phyloP scores from a whole-genome alignment of 257 asterid species.

The Scutellaria baicalensis region DNA sequence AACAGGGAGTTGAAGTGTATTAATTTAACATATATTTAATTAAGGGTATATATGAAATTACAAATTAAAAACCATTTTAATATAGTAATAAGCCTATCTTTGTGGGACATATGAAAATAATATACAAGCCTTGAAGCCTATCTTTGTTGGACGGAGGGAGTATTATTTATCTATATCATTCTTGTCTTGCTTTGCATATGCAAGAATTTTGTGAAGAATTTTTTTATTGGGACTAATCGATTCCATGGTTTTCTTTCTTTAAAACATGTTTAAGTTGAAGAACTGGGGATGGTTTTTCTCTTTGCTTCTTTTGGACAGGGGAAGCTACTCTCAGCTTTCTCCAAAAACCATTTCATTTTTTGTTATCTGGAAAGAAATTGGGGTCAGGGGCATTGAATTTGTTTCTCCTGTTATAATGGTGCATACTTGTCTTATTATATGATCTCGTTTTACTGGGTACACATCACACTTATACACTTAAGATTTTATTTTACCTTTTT shows the following conservation, averaged over 20 bases:
- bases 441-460: background rate
- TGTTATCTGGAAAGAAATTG: background rate
- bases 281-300: background rate
- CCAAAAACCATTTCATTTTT: background rate
- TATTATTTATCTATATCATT: too few relatives aligned
- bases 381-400: background rate
- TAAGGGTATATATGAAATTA: too few relatives aligned
- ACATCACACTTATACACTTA: background rate
- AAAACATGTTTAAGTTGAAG: background rate
- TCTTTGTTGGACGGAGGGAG: too few relatives aligned
- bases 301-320: background rate
- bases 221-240: background rate
- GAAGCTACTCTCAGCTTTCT: background rate
- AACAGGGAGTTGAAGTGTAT: too few relatives aligned
- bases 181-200: background rate
- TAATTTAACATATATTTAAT: too few relatives aligned
- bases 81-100: too few relatives aligned
- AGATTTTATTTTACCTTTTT: background rate
- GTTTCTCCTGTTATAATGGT: constrained; percentile 1
- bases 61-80: too few relatives aligned
- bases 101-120: too few relatives aligned
- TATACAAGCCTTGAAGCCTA: too few relatives aligned
- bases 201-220: background rate
- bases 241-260: background rate
- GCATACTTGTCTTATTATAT: background rate